Evolutionary conservation across 2,329 filamentous ascomycete species (phyloP), one percentile per base, ranked within the genome.

Genomic region (Fusarium tupiense): DNA sequence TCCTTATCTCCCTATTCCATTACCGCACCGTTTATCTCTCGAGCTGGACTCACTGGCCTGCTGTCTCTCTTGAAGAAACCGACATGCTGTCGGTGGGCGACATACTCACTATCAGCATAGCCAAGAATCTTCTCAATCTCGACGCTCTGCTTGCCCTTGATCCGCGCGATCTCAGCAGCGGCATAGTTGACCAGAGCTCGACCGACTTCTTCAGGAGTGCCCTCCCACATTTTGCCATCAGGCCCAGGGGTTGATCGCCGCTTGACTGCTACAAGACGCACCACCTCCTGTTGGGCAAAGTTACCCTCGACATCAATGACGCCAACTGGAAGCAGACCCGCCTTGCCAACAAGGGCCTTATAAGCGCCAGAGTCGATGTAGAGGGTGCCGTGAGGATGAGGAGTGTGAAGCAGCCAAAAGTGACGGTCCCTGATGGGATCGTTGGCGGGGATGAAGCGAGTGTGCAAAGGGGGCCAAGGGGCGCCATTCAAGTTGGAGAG

Each of bases 351-450:
- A 7, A 98, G 88, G 2, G 96, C 96, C 40, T 88, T 86, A 83
- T 95, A 91, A 8, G 96, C 96, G 47, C 96, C 96, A n/a, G 90
- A 86, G 85, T 99, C 96, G 77, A 99, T 97, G 84, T 94, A 98
- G 33, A 99, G 81, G 5, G 93, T 97, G 20, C 96, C 96, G 79
- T 97, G 95, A 1, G 96, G 94, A 31, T 92, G 91, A 17, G 98
- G 90, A 16, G 96, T 96, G 83, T 99, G 94, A 1, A 98, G 88
- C 56, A 99, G 91, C 96, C 96, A 99, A 87, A 99, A 98, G 81
- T 96, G 95, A 71, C 96, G 92, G 81, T 98, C 96, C 64, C 94
- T 91, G 68, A 98, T 96, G 2, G 96, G 95, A 33, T 93, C 91
- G 1, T 89, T 86, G 16, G 94, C 94, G 1, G 95, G 94, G 19